Evolutionary conservation across 2,329 filamentous ascomycete genomes (phyloP).

Genomic region (Decorospora gaudefroyi): DNA sequence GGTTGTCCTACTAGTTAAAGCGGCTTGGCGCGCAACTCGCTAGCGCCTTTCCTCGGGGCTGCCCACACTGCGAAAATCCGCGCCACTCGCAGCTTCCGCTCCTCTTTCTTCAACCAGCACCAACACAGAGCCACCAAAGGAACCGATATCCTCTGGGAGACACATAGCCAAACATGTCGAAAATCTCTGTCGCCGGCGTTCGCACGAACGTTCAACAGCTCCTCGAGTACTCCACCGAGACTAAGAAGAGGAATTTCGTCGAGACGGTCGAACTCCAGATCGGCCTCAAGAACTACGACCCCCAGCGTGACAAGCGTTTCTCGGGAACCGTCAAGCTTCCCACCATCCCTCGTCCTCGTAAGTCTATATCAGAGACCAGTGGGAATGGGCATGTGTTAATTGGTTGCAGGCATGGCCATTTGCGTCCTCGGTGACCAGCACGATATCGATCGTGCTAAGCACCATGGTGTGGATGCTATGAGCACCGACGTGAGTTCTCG

Average conservation of each 20-base stretch:
- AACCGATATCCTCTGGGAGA: conserved; percentile 55
- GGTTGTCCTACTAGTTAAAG: conserved; percentile 6
- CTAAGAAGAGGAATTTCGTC: conserved; percentile 98
- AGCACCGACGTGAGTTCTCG: conserved; percentile 67
- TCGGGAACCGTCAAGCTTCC: conserved; percentile 97
- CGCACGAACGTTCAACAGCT: conserved; percentile 91
- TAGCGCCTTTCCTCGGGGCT: conserved; percentile 21
- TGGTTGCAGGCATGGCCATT: conserved; percentile 33
- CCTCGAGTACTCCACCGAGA: conserved; percentile 91
- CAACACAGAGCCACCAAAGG: conserved; percentile 49
- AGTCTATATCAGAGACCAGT: conserved; percentile 6
- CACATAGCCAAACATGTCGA: conserved; percentile 67
- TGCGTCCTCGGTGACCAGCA: conserved; percentile 90
- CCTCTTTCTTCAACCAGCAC: conserved; percentile 34
- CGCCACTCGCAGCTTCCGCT: conserved; percentile 10
- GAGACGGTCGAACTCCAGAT: conserved; percentile 79
- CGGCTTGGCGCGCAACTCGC: conserved; percentile 15
- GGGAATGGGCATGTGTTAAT: conserved; percentile 13
- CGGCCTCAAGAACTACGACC: conserved; percentile 63
- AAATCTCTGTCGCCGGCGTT: conserved; percentile 91
- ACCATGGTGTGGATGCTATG: conserved; percentile 98
- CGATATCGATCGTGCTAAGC: conserved; percentile 99
- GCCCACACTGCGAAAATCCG: conserved; percentile 24
- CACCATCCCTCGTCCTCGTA: conserved; percentile 73
- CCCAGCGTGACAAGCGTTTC: conserved; percentile 99